Evolutionary conservation across 2,329 filamentous ascomycete species (phyloP).

Genomic region (Metarhizium anisopliae): DNA sequence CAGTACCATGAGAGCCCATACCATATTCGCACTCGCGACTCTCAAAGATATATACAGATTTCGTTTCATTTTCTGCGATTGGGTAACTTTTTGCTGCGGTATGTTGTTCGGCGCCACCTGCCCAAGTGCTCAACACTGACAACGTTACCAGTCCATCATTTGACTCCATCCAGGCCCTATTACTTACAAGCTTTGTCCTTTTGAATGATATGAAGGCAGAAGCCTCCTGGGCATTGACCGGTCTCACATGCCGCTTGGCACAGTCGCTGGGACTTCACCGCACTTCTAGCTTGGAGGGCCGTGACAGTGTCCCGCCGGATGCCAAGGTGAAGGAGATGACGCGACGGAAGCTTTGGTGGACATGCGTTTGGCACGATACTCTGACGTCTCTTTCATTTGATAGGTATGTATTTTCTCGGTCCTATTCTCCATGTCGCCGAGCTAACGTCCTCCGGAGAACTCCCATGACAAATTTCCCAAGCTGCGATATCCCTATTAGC

Average conservation of each 20-base stretch:
- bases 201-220: conserved; percentile 64
- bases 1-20: conserved; percentile 59
- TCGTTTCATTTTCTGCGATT: conserved; percentile 57
- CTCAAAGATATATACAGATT: conserved; percentile 53
- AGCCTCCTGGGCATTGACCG: conserved; percentile 56
- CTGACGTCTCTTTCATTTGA: conserved; percentile 59
- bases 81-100: conserved; percentile 54
- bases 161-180: conserved; percentile 55
- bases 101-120: conserved; percentile 6
- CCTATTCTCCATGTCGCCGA: neutral
- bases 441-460: conserved; percentile 27
- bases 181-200: conserved; percentile 54
- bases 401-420: conserved; percentile 29
- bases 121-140: conserved; percentile 2
- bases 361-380: conserved; percentile 58
- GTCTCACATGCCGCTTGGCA: conserved; percentile 55
- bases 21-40: conserved; percentile 48
- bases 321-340: conserved; percentile 43
- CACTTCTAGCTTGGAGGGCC: conserved; percentile 32
- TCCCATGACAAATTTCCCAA: conserved; percentile 53
- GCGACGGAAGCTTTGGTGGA: conserved; percentile 53
- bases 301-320: conserved; percentile 34
- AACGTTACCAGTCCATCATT: conserved; percentile 42
- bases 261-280: conserved; percentile 56
- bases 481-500: conserved; percentile 42